Conservation (phyloP, 2,329 filamentous ascomycete species). For the Trichoderma aggressivum region DNA sequence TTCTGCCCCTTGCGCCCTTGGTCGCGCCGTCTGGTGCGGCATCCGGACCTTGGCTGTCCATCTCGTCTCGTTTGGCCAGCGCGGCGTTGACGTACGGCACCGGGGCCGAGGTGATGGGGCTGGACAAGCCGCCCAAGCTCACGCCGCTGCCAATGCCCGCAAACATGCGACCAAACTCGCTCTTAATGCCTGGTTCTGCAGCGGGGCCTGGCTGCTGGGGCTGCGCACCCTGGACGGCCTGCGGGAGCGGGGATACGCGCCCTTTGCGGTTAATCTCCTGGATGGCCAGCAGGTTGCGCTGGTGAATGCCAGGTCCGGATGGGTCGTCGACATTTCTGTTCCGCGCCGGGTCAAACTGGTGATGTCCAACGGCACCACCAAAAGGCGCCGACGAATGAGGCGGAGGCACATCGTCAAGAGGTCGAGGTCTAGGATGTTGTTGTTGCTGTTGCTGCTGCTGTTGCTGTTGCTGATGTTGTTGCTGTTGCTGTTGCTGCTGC, state of each 20-base stretch:
- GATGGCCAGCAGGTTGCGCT: slow-evolving; percentile 69
- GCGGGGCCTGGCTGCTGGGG: slow-evolving; percentile 73
- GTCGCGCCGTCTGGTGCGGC: slow-evolving; percentile 44
- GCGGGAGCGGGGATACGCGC: slow-evolving; percentile 81
- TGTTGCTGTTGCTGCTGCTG: slow-evolving; percentile 35
- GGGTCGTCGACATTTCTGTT: slow-evolving; percentile 47
- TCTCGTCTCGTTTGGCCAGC: slow-evolving; percentile 52
- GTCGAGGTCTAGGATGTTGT: slow-evolving; percentile 39
- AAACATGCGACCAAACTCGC: slow-evolving; percentile 91
- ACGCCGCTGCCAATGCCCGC: slow-evolving; percentile 74
- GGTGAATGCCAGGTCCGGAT: slow-evolving; percentile 51
- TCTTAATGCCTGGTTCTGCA: slow-evolving; percentile 87
- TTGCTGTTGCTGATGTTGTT: slow-evolving; percentile 31
- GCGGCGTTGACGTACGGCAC: slow-evolving; percentile 47
- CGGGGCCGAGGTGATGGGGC: slow-evolving; percentile 43
- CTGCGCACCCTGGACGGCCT: slow-evolving; percentile 90
- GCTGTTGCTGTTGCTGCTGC: slow-evolving; percentile 31
- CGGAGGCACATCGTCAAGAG: slow-evolving; percentile 47
- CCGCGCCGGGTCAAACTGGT: slow-evolving; percentile 40
- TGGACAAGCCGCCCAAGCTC: slow-evolving; percentile 46
- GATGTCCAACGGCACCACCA: slow-evolving; percentile 34
- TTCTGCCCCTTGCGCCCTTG: slow-evolving; percentile 54
- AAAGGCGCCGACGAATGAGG: slow-evolving; percentile 49
- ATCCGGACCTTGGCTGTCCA: slow-evolving; percentile 43
- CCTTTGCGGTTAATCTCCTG: slow-evolving; percentile 80